A percentile compares a stretch with the other conserved stretches of the same genome.
Evolutionary conservation across 805 yeast genomes (phyloP).

Genomic region (Hanseniaspora valbyensis): DNA sequence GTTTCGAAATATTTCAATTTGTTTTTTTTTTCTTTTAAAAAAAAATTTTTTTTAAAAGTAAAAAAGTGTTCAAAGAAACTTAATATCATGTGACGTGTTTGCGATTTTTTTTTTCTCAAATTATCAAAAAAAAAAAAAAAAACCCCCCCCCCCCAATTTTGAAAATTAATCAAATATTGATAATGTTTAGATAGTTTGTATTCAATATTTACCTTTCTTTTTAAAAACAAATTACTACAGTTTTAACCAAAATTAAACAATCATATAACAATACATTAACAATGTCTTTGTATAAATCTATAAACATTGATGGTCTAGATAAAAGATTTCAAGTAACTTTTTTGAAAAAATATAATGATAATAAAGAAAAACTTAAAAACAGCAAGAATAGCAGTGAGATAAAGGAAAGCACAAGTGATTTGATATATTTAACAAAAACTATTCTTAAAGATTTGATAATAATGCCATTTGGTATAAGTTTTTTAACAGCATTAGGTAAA

Average conservation of each 20-base stretch:
- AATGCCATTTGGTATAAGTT: constrained; percentile 6
- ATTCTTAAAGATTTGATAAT: constrained; percentile 3
- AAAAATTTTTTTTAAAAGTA: too few species aligned
- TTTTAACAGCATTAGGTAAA: constrained; percentile 3
- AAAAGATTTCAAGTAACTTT: constrained; percentile 13
- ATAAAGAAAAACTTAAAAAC: neutral
- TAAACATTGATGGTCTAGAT: constrained; percentile 7
- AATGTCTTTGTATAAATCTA: neutral
- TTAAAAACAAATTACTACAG: too few species aligned
- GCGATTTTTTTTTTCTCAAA: too few species aligned
- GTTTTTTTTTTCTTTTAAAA: too few species aligned
- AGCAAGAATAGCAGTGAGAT: neutral
- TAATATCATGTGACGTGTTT: too few species aligned
- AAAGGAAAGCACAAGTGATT: neutral
- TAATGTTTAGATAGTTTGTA: too few species aligned
- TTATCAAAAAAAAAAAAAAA: too few species aligned
- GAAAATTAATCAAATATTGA: too few species aligned
- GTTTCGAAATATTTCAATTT: too few species aligned
- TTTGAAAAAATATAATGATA: neutral
- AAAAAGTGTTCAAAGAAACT: too few species aligned
- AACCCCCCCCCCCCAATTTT: too few species aligned
- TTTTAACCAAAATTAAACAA: neutral
- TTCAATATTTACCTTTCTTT: too few species aligned
- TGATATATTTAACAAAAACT: constrained; percentile 1
- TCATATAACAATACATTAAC: neutral